Base-by-base conservation (phyloP, 2,329 filamentous ascomycete genomes). In the Periconia sp. region DNA sequence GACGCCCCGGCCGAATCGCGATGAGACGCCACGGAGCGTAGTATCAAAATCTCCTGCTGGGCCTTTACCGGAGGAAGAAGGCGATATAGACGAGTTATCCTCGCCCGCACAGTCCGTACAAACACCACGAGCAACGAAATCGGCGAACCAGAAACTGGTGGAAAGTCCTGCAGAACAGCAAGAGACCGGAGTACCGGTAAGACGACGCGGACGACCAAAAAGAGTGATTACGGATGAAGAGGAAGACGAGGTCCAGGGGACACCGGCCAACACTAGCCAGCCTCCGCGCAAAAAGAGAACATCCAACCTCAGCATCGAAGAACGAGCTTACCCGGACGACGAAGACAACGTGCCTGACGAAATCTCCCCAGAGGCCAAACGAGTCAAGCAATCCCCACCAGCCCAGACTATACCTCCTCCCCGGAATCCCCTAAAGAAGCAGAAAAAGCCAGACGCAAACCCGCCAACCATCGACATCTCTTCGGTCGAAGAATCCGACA, bases 81-180 rank as follows among this genome's bases (percentile, higher is more conserved):
- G 50, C n/a, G 62, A 58, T 14, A 44, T 61, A 17, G 68, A 71
- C 43, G 63, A 65, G 43, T 49, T 65, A 2, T 65, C 62, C 14
- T 56, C 59, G 19, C 51, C 52, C 13, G 40, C 45, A 11, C 55
- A 53, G 30, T 14, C 52, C 6, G 43, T 19, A n/a, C 30, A 40
- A 18, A 37, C 45, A 17, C 30, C 30, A n/a, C 6, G 10, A 44
- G 20, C 18, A 50, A 23, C 33, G 15, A 49, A 50, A 17, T 17
- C 35, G 41, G 19, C 33, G 33, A 37, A n/a, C 6, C 33, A 37
- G 31, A 19, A 41, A 41, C 17, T 20, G 45, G 27, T 17, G 31
- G 35, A n/a, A 44, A 55, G 19, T 9, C 53, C 43, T 30, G 40
- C 5, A 6, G 18, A 37, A 52, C 27, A 19, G 17, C 18, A 35